A percentile compares a stretch with the other conserved stretches of the same genome.
Conservation (phyloP, 352 stramenopile species). For the Phytophthora boehmeriae region DNA sequence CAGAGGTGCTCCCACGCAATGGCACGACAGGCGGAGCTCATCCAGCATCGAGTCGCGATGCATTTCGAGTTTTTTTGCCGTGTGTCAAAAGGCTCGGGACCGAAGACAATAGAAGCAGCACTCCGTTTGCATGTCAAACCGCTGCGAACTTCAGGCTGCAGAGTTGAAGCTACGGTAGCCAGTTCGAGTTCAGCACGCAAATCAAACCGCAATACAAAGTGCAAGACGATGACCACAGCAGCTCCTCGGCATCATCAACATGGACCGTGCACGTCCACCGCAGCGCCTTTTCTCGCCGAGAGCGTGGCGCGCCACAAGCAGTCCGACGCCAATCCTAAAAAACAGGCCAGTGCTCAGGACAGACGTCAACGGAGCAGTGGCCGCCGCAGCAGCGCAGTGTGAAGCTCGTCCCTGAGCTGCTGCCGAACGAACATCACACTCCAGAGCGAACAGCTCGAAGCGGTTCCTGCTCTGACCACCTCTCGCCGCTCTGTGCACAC, state of each 20-base stretch:
- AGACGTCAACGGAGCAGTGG: slow-evolving; percentile 20
- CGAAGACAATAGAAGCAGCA: no score
- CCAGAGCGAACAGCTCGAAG: slow-evolving; percentile 16
- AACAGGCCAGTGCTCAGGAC: slow-evolving; percentile 29
- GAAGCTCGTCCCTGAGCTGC: slow-evolving; percentile 1
- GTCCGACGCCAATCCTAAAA: slow-evolving; percentile 26
- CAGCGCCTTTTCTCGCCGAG: neutral
- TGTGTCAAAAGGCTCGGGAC: neutral
- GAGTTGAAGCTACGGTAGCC: slow-evolving; percentile 16
- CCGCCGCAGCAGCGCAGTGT: slow-evolving; percentile 12
- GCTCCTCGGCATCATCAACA: slow-evolving; percentile 15
- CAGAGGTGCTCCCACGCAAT: neutral
- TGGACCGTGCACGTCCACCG: slow-evolving; percentile 8
- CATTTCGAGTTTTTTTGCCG: neutral
- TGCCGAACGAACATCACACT: neutral
- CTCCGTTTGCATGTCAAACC: no score
- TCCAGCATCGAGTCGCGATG: neutral
- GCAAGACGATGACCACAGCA: neutral
- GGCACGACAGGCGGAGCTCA: slow-evolving; percentile 1
- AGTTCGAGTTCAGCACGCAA: slow-evolving; percentile 20
- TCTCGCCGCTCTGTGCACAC: slow-evolving; percentile 5
- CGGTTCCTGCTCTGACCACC: slow-evolving; percentile 9
- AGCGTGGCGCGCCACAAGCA: slow-evolving; percentile 3
- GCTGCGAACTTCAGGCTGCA: slow-evolving; percentile 1
- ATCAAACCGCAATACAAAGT: slow-evolving; percentile 7